Base-by-base conservation (phyloP, 2,329 filamentous ascomycete species). In the Colletotrichum chrysophilum region DNA sequence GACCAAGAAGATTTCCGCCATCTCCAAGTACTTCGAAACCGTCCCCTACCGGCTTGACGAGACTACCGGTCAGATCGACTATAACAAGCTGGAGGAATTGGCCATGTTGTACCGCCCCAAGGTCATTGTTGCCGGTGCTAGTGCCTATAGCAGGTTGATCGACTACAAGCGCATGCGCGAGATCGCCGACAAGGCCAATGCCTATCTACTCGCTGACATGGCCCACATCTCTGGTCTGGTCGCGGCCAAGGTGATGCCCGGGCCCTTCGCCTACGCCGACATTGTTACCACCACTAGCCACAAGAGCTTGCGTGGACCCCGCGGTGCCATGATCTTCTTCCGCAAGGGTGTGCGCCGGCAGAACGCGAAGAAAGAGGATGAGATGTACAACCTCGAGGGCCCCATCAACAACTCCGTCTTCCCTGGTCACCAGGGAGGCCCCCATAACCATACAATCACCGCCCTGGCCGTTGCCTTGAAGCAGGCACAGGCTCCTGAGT, bases 21-120 rank as follows among this genome's bases (percentile, higher is more conserved):
- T 99, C 79, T 98, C 96, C 74, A 98, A 98, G 84, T 99, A 99
- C 88, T 99, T 99, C 84, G 97, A 99, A 88, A 99, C 97, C 43
- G 89, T 99, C 78, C 97, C 97, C 7, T 99, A 99, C 89, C 93
- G 95, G 75, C 91, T 98, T 70, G 92, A 98, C 87, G 94, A 97
- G 83, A 90, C 93, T 77, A 98, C 96, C 7, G 97, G 97, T 76
- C 89, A 96, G 80, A 99, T 99, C 82, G 96, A 99, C 88, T 99
- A 99, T 86, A 93, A 95, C 82, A 94, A 94, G 83, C 91, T 99
- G 70, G 96, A 98, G 86, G 93, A 97, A 84, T 90, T 96, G 77
- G 96, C 97, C 66, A 89, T 93, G 81, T 88, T 98, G 80, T 99
- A 98, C 89, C 92, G 97, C 75, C 97, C 97, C 81, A 98, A 98